Percentiles rank a stretch among this genome's conserved stretches.
These are phyloP conservation scores for Moesziomyces globuligerus DNA, from an alignment of 1,284 basidiomycete genomes.

Conservation along the genomic window DNA sequence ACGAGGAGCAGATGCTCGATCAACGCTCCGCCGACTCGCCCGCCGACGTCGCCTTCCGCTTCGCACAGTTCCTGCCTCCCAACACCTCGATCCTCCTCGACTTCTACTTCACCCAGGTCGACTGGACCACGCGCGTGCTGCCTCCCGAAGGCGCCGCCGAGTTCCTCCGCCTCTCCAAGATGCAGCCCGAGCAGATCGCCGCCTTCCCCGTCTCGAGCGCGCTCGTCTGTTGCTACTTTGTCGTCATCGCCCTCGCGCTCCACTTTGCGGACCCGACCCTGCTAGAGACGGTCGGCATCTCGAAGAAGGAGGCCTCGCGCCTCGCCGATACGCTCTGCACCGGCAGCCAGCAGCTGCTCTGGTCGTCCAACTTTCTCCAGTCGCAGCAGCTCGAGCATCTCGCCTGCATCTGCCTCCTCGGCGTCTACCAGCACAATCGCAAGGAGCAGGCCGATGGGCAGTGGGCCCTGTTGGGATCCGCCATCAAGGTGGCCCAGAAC, in stretches of 20 bases:
- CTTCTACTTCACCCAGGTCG: slow-evolving; percentile 60
- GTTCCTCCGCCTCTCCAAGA: slow-evolving; percentile 31
- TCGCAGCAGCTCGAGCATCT: slow-evolving; percentile 61
- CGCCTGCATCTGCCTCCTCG: slow-evolving; percentile 58
- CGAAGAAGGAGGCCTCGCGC: slow-evolving; percentile 33
- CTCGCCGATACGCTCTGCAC: slow-evolving; percentile 55
- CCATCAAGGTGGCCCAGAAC: slow-evolving; percentile 56
- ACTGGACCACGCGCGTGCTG: slow-evolving; percentile 57
- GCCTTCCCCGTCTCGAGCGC: slow-evolving; percentile 50
- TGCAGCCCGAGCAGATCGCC: slow-evolving; percentile 48
- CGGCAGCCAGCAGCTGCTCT: slow-evolving; percentile 57
- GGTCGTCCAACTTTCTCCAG: slow-evolving; percentile 59
- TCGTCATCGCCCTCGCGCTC: slow-evolving; percentile 59
- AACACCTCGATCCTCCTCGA: slow-evolving; percentile 40
- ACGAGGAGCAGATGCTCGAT: slow-evolving; percentile 43
- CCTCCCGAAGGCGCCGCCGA: slow-evolving; percentile 21
- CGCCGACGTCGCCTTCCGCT: slow-evolving; percentile 46
- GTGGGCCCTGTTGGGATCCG: slow-evolving; percentile 59
- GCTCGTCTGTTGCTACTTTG: slow-evolving; percentile 57
- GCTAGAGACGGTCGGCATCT: slow-evolving; percentile 41
- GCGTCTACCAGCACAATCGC: slow-evolving; percentile 63
- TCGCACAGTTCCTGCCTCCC: slow-evolving; percentile 35
- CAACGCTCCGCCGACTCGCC: slow-evolving; percentile 44
- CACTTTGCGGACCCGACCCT: slow-evolving; percentile 49
- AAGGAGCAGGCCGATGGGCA: slow-evolving; percentile 60